A percentile compares a stretch with the other conserved stretches of the same genome.
Evolutionary conservation across 2,329 filamentous ascomycete species (phyloP).

Genomic region (Colletotrichum theobromicola): DNA sequence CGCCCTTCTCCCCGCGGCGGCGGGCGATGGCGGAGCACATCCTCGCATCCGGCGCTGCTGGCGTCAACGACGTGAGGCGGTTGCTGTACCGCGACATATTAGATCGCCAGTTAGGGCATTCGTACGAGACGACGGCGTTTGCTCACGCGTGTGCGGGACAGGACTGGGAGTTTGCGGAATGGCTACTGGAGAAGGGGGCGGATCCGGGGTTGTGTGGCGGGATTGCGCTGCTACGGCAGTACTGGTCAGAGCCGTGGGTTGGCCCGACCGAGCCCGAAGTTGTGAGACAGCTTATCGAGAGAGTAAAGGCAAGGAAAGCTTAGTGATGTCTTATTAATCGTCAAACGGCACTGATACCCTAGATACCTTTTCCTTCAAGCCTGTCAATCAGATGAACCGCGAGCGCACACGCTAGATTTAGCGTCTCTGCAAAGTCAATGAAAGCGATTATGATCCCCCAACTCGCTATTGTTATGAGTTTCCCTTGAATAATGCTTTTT

Average conservation of each 20-base stretch:
- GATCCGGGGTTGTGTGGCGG: neutral
- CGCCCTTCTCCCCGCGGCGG: rapidly evolving
- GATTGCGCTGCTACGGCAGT: neutral
- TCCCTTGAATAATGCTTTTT: too few species aligned
- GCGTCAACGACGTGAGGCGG: neutral
- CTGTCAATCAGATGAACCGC: too few species aligned
- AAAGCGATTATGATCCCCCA: too few species aligned
- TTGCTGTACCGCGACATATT: neutral
- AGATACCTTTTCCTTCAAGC: neutral
- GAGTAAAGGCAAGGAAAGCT: neutral
- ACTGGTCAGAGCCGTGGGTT: neutral
- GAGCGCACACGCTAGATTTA: too few species aligned
- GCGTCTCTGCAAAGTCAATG: too few species aligned
- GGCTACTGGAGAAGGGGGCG: neutral
- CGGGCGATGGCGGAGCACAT: neutral
- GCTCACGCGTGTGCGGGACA: neutral
- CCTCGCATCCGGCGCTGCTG: neutral
- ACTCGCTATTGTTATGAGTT: too few species aligned
- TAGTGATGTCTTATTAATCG: neutral
- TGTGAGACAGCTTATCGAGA: neutral
- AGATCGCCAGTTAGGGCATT: neutral
- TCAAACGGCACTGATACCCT: neutral
- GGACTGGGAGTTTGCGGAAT: neutral
- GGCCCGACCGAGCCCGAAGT: neutral
- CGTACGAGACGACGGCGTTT: neutral